Evolutionary conservation across 2,329 filamentous ascomycete species (phyloP), one percentile per base, ranked within the genome.

Genomic region (Biscogniauxia sp.): DNA sequence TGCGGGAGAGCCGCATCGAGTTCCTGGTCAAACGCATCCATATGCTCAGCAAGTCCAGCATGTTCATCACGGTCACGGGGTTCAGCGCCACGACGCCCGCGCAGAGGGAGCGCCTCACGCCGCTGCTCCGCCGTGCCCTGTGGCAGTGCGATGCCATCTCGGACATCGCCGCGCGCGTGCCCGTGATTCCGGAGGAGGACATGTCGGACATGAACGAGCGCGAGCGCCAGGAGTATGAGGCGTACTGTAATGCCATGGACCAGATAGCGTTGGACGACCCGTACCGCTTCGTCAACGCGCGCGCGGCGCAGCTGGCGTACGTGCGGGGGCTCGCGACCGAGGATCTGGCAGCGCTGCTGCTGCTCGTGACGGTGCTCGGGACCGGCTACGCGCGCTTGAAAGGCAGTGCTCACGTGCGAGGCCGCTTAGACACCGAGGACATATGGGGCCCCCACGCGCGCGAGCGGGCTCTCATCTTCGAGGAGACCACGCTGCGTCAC

Each of bases 401-500:
- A n/a, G n/a, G n/a, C n/a, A n/a, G n/a, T n/a, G n/a, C n/a, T n/a
- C n/a, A n/a, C n/a, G n/a, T n/a, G n/a, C n/a, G n/a, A n/a, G n/a
- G n/a, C n/a, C n/a, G n/a, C n/a, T n/a, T n/a, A n/a, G n/a, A n/a
- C n/a, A n/a, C n/a, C n/a, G n/a, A n/a, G n/a, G n/a, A n/a, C n/a
- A n/a, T n/a, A n/a, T n/a, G n/a, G n/a, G n/a, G n/a, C n/a, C n/a
- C n/a, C n/a, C n/a, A n/a, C n/a, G n/a, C n/a, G 67, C 25, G 55
- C 60, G 5, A 41, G 9, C 8, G 37, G 2, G 37, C 60, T 20
- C 58, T 56, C 6, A 60, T 60, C 17, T 67, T 69, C 20, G 64
- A 72, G 53, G 72, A 73, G 56, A 69, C 61, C 20, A 49, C 70
- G 8, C 57, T 73, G 7, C 67, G 72, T 0, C 70, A 73, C 53